Evolutionary conservation across 805 yeast species (phyloP), one percentile per base, ranked within the genome.

Genomic region (Candida awuae): DNA sequence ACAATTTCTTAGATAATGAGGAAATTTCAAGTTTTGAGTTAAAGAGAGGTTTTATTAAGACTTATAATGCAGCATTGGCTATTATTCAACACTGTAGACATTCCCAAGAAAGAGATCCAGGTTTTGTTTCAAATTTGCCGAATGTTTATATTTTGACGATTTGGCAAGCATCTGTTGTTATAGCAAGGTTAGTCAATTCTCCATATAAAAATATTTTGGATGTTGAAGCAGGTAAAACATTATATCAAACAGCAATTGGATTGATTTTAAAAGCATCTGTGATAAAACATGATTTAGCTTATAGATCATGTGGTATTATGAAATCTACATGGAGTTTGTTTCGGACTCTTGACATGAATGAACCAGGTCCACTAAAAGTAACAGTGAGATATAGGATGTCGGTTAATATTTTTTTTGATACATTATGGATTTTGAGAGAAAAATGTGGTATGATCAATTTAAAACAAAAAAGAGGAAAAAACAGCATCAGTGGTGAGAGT

Each of bases 251-350:
- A 17, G 92, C 92, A 1, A 76, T 84, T 17, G 66, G 71, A 15
- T 60, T 84, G 33, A 77, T 92, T 2, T 72, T 77, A 41, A 77
- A 77, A 43, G 94, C 95, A 0, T 85, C 96, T 0, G 80, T 90
- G 21, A 66, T 85, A 50, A 86, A 86, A 51, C 92, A 88, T 61
- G 98, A 90, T 55, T 79, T 92, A 69, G 85, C 97, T 0, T 85
- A 84, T 56, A 72, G 97, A 48, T 84, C 95, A 0, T 79, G 94
- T 33, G 96, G 95, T 8, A 86, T 92, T 43, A 85, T 92, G 92
- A 74, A 83, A 52, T 87, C 87, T 54, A 80, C 87, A 67, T 90
- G 98, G 98, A 84, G 82, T 43, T 67, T 87, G 43, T 84, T 84
- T 59, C 73, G 80, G 36, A 70, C 80, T 4, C 63, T 87, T 49